Conservation (phyloP, 2,329 filamentous ascomycete genomes). For the Ciborinia camelliae region DNA sequence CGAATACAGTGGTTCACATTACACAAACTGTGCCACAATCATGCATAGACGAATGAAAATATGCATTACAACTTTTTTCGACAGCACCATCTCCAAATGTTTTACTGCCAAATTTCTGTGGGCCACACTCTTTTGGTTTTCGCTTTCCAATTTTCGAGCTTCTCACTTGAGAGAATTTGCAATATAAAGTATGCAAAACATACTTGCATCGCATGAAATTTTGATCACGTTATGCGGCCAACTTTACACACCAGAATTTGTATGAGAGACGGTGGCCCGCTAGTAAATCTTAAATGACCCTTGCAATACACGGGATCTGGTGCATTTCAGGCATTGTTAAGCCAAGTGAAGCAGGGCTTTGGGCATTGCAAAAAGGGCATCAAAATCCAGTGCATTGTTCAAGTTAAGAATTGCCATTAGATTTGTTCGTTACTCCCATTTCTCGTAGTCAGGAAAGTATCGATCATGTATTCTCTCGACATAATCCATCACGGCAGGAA, state of each 20-base stretch:
- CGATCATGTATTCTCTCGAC: slow-evolving; percentile 51
- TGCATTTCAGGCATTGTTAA: slow-evolving; percentile 13
- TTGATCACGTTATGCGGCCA: slow-evolving; percentile 36
- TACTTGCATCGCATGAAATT: slow-evolving; percentile 34
- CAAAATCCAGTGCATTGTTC: neutral
- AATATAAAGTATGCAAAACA: slow-evolving; percentile 33
- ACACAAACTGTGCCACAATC: slow-evolving; percentile 1
- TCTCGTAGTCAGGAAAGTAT: slow-evolving; percentile 58
- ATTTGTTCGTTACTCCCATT: slow-evolving; percentile 31
- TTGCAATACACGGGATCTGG: slow-evolving; percentile 13
- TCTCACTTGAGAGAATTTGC: slow-evolving; percentile 11
- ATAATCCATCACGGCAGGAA: slow-evolving; percentile 53
- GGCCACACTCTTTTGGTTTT: neutral
- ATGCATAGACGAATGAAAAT: neutral
- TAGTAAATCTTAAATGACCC: slow-evolving; percentile 27
- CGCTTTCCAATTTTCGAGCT: neutral
- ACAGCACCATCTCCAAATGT: neutral
- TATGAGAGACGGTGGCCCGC: slow-evolving; percentile 31
- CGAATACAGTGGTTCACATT: neutral
- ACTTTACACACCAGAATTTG: slow-evolving; percentile 30
- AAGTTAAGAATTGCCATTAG: neutral
- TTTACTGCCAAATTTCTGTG: neutral
- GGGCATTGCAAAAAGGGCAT: neutral
- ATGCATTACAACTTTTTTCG: neutral
- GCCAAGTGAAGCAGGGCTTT: neutral